Evolutionary conservation across 495 filamentous ascomycete species (phyloP).

Genomic region (Aspergillus cristatus): DNA sequence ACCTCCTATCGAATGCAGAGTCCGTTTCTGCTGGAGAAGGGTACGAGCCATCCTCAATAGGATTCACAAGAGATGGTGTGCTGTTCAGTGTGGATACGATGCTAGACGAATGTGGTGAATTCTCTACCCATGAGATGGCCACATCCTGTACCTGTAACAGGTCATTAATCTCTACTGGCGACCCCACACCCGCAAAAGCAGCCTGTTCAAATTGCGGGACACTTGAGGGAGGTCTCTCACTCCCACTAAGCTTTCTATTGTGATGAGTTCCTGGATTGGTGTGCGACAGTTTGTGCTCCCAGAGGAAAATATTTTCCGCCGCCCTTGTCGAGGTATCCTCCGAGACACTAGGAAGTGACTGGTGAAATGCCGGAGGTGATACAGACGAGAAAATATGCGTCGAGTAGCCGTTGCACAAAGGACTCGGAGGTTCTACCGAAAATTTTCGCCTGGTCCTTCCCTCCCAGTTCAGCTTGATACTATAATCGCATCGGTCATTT

Average conservation of each 20-base stretch:
- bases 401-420: constrained; percentile 25
- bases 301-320: constrained; percentile 7
- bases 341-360: background rate
- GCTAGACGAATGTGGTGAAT: constrained; percentile 10
- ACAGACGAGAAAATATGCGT: constrained; percentile 10
- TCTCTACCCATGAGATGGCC: constrained; percentile 17
- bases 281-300: constrained; percentile 8
- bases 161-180: constrained; percentile 14
- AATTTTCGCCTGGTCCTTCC: constrained; percentile 46
- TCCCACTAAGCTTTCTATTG: too few relatives aligned
- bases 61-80: constrained; percentile 11
- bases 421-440: constrained; percentile 27
- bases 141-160: constrained; percentile 13
- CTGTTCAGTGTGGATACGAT: constrained; percentile 9
- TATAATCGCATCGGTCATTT: constrained; percentile 77
- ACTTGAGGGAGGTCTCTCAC: too few relatives aligned
- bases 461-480: constrained; percentile 77
- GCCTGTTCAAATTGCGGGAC: too few relatives aligned
- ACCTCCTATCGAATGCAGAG: too few relatives aligned
- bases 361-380: constrained; percentile 5
- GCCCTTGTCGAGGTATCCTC: constrained; percentile 4
- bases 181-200: constrained; percentile 10
- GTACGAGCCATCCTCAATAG: constrained; percentile 13
- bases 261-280: too few relatives aligned
- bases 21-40: constrained; percentile 18